Base-by-base conservation (phyloP, 306 rosid genomes). In the Geum urbanum region DNA sequence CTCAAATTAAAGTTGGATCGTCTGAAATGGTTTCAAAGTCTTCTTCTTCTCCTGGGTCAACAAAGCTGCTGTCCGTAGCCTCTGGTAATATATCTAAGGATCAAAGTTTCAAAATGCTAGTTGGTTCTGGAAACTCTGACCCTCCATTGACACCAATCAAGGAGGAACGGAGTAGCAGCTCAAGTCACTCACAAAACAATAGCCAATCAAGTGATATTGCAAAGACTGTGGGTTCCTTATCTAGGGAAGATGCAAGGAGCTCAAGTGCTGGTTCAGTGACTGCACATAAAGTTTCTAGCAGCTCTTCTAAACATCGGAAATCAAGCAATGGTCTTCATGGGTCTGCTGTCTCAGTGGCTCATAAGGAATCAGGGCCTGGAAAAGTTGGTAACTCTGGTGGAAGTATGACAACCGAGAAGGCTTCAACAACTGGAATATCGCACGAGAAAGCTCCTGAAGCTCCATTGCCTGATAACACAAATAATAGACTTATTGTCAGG, bases 101-200 rank as follows among this genome's bases (percentile, higher is more conserved):
- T 72, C 40, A 92, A 84, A 83, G 98, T 89, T 77, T 89, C 83
- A 37, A 82, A 72, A 54, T 20, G 74, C 52, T 83, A 80, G 74
- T 67, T 27, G 45, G 73, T 72, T 72, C 85, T 58, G 80, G 79
- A 41, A 69, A 78, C n/a, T 51, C 87, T 32, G 98, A 92, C 75
- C 78, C 67, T 62, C 89, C 96, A 13, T 70, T 77, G 76, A 77
- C 89, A 10, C 75, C 89, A 32, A 83, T 72, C 18, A 89, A 77
- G 86, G 98, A 92, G 78, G 98, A 89, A 72, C 84, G 74, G 75
- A 92, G 96, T 76, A 86, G 98, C 78, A 81, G 96, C 70, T 92
- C 98, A 69, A 89, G 98, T 81, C 96, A 87, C 75, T 89, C 98
- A 59, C 94, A 92, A 63, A 91, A 86, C 79, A 92, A 89, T 74